Base-by-base conservation (phyloP, 2,329 filamentous ascomycete species). In the Mollisia scopiformis region DNA sequence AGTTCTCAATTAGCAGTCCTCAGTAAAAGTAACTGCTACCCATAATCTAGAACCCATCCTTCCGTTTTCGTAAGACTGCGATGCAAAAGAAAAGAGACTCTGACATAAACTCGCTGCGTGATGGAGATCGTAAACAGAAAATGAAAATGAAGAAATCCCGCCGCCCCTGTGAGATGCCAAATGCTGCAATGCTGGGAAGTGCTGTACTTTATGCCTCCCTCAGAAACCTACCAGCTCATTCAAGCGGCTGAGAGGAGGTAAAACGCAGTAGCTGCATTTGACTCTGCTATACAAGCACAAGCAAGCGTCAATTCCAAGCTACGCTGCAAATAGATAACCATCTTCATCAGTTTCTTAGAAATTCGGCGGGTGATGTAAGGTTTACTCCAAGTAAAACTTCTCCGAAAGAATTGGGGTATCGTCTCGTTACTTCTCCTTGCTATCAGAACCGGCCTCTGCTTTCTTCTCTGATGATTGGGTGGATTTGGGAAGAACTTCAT, bases 81-180 rank as follows among this genome's bases (percentile, higher is more conserved):
- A 70, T 71, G 67, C 68, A 67, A 69, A 71, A 66, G 63, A 67
- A 69, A 69, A 66, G 39, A 58, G 59, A 59, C 47, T n/a, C n/a
- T 43, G 58, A 63, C 59, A 47, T 50, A 62, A 67, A 65, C 59
- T 63, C 69, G 71, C 70, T 72, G 69, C 63, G 65, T 69, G 62
- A 68, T 69, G 67, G 68, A 70, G 65, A 71, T 69, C 69, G 55
- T 69, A 61, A 69, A 61, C 58, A 62, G 61, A 62, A 68, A 68
- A 67, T 65, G 60, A 65, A 16, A 59, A 59, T 58, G 51, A 47
- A 31, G 56, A 60, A 59, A 52, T 55, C 55, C 52, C 65, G 64
- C 59, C 50, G 49, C 50, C 47, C 21, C 50, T 25, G 43, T 50
- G 10, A 49, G 35, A 25, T 49, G 51, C 43, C 33, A 30, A 35